Conservation (phyloP, 2,329 filamentous ascomycete species). For the Myrmaecium sp. region DNA sequence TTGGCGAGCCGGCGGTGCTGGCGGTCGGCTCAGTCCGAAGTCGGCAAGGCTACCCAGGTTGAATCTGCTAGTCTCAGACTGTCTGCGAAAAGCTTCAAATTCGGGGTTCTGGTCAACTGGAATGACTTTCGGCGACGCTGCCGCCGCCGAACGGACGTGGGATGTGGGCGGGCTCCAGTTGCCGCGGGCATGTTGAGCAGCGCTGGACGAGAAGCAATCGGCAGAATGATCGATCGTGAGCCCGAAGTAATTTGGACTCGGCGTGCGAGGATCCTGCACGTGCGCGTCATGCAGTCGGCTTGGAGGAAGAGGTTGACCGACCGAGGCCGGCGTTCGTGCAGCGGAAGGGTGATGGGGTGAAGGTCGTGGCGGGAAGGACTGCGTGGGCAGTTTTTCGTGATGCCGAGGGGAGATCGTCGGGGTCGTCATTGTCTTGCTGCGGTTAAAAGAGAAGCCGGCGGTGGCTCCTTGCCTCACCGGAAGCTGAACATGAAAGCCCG, state of each 20-base stretch:
- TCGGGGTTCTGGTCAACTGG: conserved; percentile 61
- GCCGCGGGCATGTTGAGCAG: conserved; percentile 42
- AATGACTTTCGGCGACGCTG: conserved; percentile 50
- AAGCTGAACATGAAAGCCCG: too few relatives aligned
- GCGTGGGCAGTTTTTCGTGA: too few relatives aligned
- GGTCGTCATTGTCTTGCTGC: too few relatives aligned
- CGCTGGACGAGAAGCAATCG: conserved; percentile 45
- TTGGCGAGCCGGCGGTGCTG: too few relatives aligned
- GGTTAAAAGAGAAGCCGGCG: too few relatives aligned
- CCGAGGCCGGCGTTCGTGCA: conserved; percentile 10
- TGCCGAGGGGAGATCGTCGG: too few relatives aligned
- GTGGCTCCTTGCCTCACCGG: too few relatives aligned
- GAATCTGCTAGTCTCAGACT: conserved; percentile 40
- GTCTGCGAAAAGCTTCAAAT: conserved; percentile 63
- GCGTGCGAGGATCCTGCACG: conserved; percentile 15
- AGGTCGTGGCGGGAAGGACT: conserved; percentile 7
- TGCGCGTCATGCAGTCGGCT: conserved; percentile 12
- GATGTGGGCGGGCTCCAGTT: conserved; percentile 63
- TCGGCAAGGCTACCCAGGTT: conserved; percentile 23
- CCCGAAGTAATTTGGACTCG: conserved; percentile 78
- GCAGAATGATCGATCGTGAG: conserved; percentile 46
- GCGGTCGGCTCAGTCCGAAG: conserved; percentile 20
- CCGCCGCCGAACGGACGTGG: conserved; percentile 52
- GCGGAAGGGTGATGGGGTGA: conserved; percentile 12
- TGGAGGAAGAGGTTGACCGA: conserved; percentile 11